Base-by-base conservation (phyloP, 2,329 filamentous ascomycete species). In the Colletotrichum incanum region DNA sequence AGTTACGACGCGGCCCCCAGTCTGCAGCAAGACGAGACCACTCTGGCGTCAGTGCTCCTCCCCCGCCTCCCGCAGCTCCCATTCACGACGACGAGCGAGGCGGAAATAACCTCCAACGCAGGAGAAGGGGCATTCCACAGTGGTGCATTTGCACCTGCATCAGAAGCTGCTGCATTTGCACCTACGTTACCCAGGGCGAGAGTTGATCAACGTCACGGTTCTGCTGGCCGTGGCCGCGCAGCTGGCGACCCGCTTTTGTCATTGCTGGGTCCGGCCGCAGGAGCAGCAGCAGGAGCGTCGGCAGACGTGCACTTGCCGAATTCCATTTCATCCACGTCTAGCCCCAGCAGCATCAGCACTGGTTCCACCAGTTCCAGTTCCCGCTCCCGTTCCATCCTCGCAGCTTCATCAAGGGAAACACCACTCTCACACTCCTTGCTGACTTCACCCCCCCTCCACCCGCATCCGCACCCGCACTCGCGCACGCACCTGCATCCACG, bases 381-480 rank as follows among this genome's bases (percentile, higher is more conserved):
- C 39, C 56, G 47, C 39, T 47, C 50, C 50, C 23, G 41, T 56
- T 31, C 50, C 50, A 69, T 41, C 50, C 60, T 55, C 43, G 14
- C 45, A 62, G 14, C 59, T 3, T 47, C 59, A 50, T 39, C 54
- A 66, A 62, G 45, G 47, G 61, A 45, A 70, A 59, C 61, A 59
- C 37, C 23, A 49, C 20, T 37, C 28, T 47, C 20, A 14, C 45
- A 50, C 45, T 18, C 45, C 12, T 23, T 45, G 54, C 39, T 65
- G 52, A 31, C 28, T n/a, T 28, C 62, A 55, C 63, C 67, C 54
- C 62, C 62, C 62, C 31, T 66, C 61, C 62, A 68, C 37, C 49
- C 66, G 50, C 66, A 43, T 52, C 65, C 65, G 65, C 65, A 68
- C 31, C 52, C 67, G 67, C 62, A 59, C 52, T 52, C 49, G 31